A percentile compares a stretch with the other conserved stretches of the same genome.
phyloP scores from a whole-genome alignment of 345 rosid species.

The Excoecaria agallocha region DNA sequence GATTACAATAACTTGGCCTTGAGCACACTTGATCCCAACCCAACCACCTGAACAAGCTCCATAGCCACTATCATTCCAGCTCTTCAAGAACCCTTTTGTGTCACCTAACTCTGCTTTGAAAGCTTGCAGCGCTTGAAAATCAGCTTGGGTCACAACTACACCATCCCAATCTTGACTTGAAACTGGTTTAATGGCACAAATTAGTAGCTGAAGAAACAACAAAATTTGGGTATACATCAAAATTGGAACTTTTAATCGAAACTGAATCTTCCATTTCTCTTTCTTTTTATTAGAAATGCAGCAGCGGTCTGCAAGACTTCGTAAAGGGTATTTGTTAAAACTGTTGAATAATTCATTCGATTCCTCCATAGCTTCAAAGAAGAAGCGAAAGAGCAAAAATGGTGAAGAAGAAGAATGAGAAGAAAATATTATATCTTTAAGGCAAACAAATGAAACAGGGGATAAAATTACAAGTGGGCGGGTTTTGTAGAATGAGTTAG shows the following conservation, averaged over 20 bases:
- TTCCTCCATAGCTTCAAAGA: not conserved
- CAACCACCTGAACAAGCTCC: slow-evolving; percentile 35
- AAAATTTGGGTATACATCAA: not conserved
- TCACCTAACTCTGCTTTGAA: slow-evolving; percentile 25
- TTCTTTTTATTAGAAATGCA: slow-evolving; percentile 23
- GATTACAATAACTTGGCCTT: slow-evolving; percentile 31
- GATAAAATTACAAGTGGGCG: slow-evolving; percentile 19
- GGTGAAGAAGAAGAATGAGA: not conserved
- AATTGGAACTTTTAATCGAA: not conserved
- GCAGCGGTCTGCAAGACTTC: slow-evolving; percentile 20
- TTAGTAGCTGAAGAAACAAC: slow-evolving; percentile 8
- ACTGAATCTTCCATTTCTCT: slow-evolving; percentile 25
- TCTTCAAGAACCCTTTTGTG: slow-evolving; percentile 19
- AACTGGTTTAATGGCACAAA: slow-evolving; percentile 9
- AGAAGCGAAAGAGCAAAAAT: not conserved
- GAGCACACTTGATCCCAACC: slow-evolving; percentile 30
- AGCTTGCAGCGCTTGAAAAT: slow-evolving; percentile 28
- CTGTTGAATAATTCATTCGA: not conserved
- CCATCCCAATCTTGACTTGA: slow-evolving; percentile 30
- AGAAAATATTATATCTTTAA: not conserved
- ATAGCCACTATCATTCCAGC: slow-evolving; percentile 28
- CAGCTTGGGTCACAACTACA: slow-evolving; percentile 24
- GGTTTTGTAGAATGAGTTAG: slow-evolving; percentile 41
- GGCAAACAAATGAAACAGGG: slow-evolving; percentile 30
- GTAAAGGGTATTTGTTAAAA: slow-evolving; percentile 13